Conservation (phyloP, 2,329 filamentous ascomycete species). For the Ascochyta lentis region DNA sequence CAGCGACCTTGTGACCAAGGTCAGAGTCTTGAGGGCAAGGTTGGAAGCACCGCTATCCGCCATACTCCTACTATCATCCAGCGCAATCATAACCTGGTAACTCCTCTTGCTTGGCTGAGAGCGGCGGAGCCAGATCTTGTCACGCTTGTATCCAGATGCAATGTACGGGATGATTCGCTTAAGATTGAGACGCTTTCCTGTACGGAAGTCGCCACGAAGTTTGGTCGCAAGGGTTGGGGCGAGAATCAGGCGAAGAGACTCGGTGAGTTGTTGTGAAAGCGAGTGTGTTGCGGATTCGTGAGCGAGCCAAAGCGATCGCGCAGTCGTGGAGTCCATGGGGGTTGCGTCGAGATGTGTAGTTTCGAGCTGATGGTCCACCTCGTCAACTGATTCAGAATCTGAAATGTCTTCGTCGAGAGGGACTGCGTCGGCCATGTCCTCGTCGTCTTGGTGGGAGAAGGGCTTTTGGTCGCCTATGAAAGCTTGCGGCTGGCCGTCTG, state of each 20-base stretch:
- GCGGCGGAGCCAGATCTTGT: conserved; percentile 99
- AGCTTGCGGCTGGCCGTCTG: conserved; percentile 49
- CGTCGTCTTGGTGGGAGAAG: conserved; percentile 40
- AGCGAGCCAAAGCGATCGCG: conserved; percentile 80
- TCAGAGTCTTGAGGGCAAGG: conserved; percentile 91
- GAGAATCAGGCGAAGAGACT: conserved; percentile 93
- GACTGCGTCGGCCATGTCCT: conserved; percentile 47
- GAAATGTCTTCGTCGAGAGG: conserved; percentile 47
- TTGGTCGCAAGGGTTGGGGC: conserved; percentile 95
- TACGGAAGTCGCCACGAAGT: conserved; percentile 94
- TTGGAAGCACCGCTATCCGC: conserved; percentile 77
- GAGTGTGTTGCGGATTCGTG: conserved; percentile 86
- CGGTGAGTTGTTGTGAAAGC: conserved; percentile 86
- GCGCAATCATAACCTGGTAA: conserved; percentile 96
- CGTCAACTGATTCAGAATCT: conserved; percentile 47
- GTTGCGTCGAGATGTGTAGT: conserved; percentile 69
- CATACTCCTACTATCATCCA: conserved; percentile 97
- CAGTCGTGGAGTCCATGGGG: conserved; percentile 58
- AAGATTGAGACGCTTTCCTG: conserved; percentile 97
- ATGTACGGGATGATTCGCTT: conserved; percentile 99
- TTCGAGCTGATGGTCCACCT: conserved; percentile 67
- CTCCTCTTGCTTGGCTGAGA: conserved; percentile 89
- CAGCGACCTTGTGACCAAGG: conserved; percentile 85
- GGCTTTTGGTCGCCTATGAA: conserved; percentile 55
- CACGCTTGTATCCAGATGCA: conserved; percentile 95